Conservation (phyloP, 2,329 filamentous ascomycete genomes). For the Phialophora verrucosa region DNA sequence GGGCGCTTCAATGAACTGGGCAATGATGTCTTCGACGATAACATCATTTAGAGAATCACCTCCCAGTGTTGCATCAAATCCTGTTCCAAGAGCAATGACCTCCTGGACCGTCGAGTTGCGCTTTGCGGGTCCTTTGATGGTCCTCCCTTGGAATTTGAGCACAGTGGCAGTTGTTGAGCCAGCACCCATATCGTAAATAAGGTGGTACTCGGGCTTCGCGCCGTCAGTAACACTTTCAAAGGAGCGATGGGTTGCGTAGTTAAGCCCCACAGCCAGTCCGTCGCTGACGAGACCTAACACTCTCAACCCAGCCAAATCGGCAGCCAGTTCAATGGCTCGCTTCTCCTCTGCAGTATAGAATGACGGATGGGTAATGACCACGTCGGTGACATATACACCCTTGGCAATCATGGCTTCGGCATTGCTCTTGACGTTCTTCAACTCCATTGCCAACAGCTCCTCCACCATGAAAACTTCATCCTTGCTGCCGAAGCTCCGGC, state of each 20-base stretch:
- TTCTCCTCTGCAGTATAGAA: slow-evolving; percentile 93
- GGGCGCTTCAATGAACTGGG: slow-evolving; percentile 74
- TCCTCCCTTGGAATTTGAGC: slow-evolving; percentile 84
- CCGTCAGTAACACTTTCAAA: slow-evolving; percentile 85
- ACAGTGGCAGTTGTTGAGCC: slow-evolving; percentile 91
- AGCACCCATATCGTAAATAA: slow-evolving; percentile 98
- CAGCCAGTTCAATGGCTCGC: slow-evolving; percentile 81
- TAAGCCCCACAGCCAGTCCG: slow-evolving; percentile 87
- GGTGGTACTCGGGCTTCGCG: slow-evolving; percentile 84
- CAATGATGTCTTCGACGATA: slow-evolving; percentile 86
- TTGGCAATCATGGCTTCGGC: slow-evolving; percentile 82
- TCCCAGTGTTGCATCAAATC: slow-evolving; percentile 88
- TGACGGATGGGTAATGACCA: slow-evolving; percentile 85
- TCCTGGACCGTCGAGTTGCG: slow-evolving; percentile 98
- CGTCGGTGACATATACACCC: slow-evolving; percentile 74
- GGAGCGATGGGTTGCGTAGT: slow-evolving; percentile 89
- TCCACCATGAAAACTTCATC: slow-evolving; percentile 74
- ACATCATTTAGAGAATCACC: slow-evolving; percentile 87
- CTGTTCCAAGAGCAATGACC: slow-evolving; percentile 82
- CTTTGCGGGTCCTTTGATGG: slow-evolving; percentile 87
- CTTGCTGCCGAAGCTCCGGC: slow-evolving; percentile 68
- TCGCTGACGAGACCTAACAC: slow-evolving; percentile 86
- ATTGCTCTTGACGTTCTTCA: slow-evolving; percentile 88
- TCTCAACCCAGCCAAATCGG: slow-evolving; percentile 84
- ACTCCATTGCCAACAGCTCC: slow-evolving; percentile 93